Percentiles rank a stretch among this genome's conserved stretches.
Conservation (phyloP, 352 stramenopile species). For the Phytophthora pini region DNA sequence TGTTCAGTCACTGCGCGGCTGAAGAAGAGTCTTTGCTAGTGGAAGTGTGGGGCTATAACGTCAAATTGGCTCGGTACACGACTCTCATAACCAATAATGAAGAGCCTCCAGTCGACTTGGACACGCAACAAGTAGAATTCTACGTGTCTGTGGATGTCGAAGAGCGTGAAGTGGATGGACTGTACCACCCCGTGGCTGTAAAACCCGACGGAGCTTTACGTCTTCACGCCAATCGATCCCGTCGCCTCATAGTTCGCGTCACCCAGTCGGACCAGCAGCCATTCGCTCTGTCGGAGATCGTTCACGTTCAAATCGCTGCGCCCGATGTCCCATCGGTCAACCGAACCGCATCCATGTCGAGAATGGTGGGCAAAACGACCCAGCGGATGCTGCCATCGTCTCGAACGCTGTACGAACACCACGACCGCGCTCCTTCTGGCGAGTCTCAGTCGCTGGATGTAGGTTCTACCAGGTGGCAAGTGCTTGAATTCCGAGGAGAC, state of each 20-base stretch:
- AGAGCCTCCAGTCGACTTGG: slow-evolving; percentile 4
- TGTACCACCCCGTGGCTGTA: slow-evolving; percentile 71
- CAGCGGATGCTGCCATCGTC: slow-evolving; percentile 49
- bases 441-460: slow-evolving; percentile 19
- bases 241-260: slow-evolving; percentile 63
- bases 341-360: slow-evolving; percentile 39
- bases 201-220: slow-evolving; percentile 74
- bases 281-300: slow-evolving; percentile 55
- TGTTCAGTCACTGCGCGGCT: slow-evolving; percentile 13
- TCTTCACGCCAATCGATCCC: slow-evolving; percentile 64
- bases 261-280: slow-evolving; percentile 71
- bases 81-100: not conserved
- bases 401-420: slow-evolving; percentile 27
- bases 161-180: slow-evolving; percentile 66
- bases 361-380: slow-evolving; percentile 46
- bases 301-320: slow-evolving; percentile 51
- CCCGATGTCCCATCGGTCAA: slow-evolving; percentile 36
- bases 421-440: slow-evolving; percentile 8
- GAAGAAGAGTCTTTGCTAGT: slow-evolving; percentile 54
- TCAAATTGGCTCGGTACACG: slow-evolving; percentile 19
- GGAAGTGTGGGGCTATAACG: slow-evolving; percentile 66
- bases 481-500: slow-evolving; percentile 44
- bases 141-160: slow-evolving; percentile 84
- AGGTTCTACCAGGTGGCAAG: slow-evolving; percentile 34
- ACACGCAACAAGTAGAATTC: slow-evolving; percentile 44